phyloP scores from a whole-genome alignment of 148 eudicot genomes.

The Cornus suecica region DNA sequence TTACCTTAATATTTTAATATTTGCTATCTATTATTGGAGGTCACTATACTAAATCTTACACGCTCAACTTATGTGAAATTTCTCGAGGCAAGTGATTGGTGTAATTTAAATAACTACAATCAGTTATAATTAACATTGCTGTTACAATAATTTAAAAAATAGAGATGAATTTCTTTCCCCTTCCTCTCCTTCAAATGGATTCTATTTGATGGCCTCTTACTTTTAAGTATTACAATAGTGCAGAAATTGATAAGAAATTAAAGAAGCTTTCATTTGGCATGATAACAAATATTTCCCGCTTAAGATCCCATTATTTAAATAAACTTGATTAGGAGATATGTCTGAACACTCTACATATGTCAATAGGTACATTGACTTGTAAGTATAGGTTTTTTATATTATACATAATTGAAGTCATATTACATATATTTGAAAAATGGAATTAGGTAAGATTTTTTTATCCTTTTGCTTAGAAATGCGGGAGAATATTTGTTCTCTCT shows the following conservation, averaged over 20 bases:
- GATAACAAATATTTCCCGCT: background rate
- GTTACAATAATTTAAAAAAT: no score
- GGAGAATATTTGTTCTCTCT: constrained; percentile 8
- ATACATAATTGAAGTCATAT: background rate
- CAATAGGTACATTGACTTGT: background rate
- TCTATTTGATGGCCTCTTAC: no score
- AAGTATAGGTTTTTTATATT: background rate
- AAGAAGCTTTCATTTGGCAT: no score
- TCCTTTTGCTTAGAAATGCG: constrained; percentile 10
- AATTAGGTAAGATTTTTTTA: constrained; percentile 19
- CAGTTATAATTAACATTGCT: no score
- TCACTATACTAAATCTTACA: no score
- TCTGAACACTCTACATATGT: background rate
- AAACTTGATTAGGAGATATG: background rate
- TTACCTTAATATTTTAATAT: no score
- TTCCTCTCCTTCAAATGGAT: background rate
- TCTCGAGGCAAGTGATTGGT: no score
- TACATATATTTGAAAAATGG: background rate
- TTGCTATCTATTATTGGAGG: no score
- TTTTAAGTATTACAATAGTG: no score
- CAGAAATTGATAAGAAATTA: background rate
- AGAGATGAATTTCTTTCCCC: no score
- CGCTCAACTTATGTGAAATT: no score
- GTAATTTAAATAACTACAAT: no score
- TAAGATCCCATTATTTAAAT: background rate